Percentiles rank a stretch among this genome's conserved stretches.
Conservation (phyloP, 2,329 filamentous ascomycete genomes). For the Colletotrichum chrysophilum region DNA sequence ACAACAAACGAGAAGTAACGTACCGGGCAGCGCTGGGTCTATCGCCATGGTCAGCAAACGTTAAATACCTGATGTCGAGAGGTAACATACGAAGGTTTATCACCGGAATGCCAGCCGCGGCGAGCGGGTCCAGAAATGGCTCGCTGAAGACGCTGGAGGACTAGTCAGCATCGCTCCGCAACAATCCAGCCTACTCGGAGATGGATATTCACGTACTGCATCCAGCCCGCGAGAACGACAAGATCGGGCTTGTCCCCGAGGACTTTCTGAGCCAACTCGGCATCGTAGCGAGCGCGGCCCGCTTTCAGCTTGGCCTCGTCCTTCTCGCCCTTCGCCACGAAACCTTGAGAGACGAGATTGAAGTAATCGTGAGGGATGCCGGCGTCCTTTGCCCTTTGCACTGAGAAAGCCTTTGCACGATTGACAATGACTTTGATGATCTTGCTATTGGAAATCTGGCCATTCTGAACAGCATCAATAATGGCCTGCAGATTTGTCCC, state of each 20-base stretch:
- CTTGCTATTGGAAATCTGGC: slow-evolving; percentile 42
- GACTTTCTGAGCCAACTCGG: slow-evolving; percentile 73
- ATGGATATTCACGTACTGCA: neutral
- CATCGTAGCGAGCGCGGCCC: slow-evolving; percentile 74
- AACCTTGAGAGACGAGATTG: slow-evolving; percentile 79
- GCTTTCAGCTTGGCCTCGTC: slow-evolving; percentile 58
- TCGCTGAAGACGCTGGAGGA: neutral
- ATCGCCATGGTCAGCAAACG: neutral
- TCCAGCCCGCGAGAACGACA: slow-evolving; percentile 85
- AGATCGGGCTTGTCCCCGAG: slow-evolving; percentile 71
- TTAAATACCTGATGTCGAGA: neutral
- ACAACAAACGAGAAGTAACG: slow-evolving; percentile 26
- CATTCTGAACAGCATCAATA: slow-evolving; percentile 49
- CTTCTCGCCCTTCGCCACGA: slow-evolving; percentile 60
- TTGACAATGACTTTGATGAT: slow-evolving; percentile 56
- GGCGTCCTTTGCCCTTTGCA: slow-evolving; percentile 48
- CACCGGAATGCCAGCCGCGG: slow-evolving; percentile 65
- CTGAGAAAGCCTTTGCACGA: slow-evolving; percentile 46
- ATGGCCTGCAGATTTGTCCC: slow-evolving; percentile 84
- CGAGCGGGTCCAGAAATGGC: slow-evolving; percentile 72
- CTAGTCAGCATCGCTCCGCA: neutral
- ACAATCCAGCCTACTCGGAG: neutral
- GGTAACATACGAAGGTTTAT: slow-evolving; percentile 75
- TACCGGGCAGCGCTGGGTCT: slow-evolving; percentile 61
- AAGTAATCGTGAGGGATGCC: slow-evolving; percentile 79